Evolutionary conservation across 139 green algal species (phyloP).

Genomic region (Edaphochlamys debaryana): DNA sequence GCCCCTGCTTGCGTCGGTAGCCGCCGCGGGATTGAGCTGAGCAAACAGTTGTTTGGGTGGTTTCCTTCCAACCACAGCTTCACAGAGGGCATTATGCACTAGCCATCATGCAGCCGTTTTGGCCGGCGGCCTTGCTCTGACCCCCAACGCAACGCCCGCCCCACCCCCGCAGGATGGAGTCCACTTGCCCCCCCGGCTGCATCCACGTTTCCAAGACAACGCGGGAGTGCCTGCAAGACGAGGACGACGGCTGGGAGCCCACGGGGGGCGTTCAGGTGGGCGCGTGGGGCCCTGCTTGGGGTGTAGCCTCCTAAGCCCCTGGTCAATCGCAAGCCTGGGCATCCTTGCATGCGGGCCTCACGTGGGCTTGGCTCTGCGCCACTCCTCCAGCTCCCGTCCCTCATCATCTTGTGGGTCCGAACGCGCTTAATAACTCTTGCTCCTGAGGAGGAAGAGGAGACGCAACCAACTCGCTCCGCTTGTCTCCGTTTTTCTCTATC

Average conservation of each 20-base stretch:
- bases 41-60: background rate
- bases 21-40: background rate
- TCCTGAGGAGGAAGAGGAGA: too few relatives aligned
- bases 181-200: background rate
- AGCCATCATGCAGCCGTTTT: background rate
- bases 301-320: too few relatives aligned
- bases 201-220: background rate
- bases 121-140: background rate
- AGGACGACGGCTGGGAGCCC: background rate
- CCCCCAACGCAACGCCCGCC: too few relatives aligned
- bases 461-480: background rate
- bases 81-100: too few relatives aligned
- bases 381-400: too few relatives aligned
- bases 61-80: background rate
- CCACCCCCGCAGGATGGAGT: background rate
- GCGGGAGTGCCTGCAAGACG: background rate
- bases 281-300: too few relatives aligned
- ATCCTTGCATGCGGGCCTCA: background rate
- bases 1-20: background rate
- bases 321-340: background rate
- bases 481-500: background rate
- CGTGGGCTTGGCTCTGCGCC: background rate
- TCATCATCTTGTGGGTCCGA: too few relatives aligned
- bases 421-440: too few relatives aligned
- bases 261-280: slow-evolving; percentile 10